Base-by-base conservation (phyloP, 768 basidiomycete genomes). In the Leccinum subtestaceum region DNA sequence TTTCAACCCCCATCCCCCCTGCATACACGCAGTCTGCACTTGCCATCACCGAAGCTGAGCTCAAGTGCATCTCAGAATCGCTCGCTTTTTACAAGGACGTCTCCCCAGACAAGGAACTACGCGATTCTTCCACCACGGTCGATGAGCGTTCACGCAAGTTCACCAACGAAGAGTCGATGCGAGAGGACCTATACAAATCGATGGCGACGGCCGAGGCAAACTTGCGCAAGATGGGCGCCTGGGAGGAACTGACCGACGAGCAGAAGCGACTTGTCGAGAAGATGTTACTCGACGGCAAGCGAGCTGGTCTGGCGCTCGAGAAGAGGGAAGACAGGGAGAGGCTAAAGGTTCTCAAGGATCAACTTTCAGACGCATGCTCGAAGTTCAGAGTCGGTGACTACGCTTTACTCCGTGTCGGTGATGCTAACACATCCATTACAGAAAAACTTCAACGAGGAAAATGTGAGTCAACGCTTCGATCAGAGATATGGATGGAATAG, bases 401-500 rank as follows among this genome's bases (percentile, higher is more conserved):
- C 53, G 25, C 25, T 56, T 51, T 10, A 9, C 10, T 29, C 13
- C 4, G 9, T 31, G 21, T 43, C 50, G 19, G 56, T 25, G 21
- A 25, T 27, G 19, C 50, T 60, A 10, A 64, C 8, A 7, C 19
- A 50, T 34, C 32, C 45, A 4, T 55, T 2, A 17, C 47, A 89
- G 87, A 91, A 36, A 86, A 91, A 93, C 75, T 92, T 88, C 76
- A 93, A 93, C 65, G 92, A 95, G 72, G 93, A 95, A 69, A 85
- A 89, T 47, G 90, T 88, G 62, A 57, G 77, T 62, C 19, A 4
- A 9, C 19, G 17, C 27, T 36, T 52, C 15, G 21, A 11, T 60
- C 29, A 8, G n/a, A 4, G 3, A 19, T 52, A 21, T 43, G 29
- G 52, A 51, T 47, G 6, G 34, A 23, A 40, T 52, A 8, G 40